Conservation (phyloP, 73 alveolate species). For the Paramecium tetraurelia region DNA sequence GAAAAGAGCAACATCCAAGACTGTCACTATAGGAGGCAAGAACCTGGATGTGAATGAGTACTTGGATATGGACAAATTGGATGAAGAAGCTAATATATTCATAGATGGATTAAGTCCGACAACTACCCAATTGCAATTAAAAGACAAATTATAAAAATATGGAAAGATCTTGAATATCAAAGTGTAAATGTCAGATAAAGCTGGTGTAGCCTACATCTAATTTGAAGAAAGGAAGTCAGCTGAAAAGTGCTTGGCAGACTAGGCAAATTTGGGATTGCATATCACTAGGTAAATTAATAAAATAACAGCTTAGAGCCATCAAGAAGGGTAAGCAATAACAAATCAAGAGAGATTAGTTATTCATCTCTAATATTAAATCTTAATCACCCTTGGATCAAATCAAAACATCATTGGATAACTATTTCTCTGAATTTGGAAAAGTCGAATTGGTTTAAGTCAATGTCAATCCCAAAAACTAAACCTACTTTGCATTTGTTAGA, state of each 20-base stretch:
- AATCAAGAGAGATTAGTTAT: background rate
- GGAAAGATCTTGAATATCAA: constrained; percentile 8
- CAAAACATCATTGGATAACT: background rate
- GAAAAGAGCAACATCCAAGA: background rate
- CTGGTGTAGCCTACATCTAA: constrained; percentile 41
- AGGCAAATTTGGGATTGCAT: background rate
- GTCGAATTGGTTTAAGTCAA: background rate
- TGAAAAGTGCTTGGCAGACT: constrained; percentile 10
- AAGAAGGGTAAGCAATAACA: background rate
- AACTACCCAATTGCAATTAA: background rate
- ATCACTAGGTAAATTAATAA: background rate
- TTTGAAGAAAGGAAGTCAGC: constrained; percentile 33
- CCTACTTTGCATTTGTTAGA: background rate
- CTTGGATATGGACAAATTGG: constrained; percentile 30
- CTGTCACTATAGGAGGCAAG: background rate
- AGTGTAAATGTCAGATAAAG: constrained; percentile 34
- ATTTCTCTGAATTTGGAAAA: background rate
- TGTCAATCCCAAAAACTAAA: background rate
- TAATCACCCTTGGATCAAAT: background rate
- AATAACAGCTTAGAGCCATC: background rate
- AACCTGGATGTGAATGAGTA: background rate
- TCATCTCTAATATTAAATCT: background rate
- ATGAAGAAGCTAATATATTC: constrained; percentile 25
- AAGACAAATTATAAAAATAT: background rate
- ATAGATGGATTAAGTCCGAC: background rate